Evolutionary conservation across 1,284 basidiomycete genomes (phyloP).

Genomic region (Trametes hirsuta): DNA sequence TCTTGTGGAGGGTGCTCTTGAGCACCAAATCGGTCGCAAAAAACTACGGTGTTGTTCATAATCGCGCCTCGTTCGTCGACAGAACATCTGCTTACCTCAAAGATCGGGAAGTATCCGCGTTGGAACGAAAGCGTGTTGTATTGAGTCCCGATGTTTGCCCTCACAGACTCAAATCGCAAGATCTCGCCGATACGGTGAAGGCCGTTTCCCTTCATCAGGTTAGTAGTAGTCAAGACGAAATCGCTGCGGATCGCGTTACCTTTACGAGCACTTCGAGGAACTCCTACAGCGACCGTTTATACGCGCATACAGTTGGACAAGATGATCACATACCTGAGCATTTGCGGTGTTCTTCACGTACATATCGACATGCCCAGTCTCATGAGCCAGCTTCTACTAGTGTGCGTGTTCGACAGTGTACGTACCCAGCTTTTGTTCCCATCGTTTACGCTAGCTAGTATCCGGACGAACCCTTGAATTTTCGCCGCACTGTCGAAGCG

Average conservation of each 20-base stretch:
- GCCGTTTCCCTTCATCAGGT: constrained; percentile 48
- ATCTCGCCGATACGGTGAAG: constrained; percentile 54
- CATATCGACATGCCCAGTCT: not conserved
- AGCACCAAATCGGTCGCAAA: constrained; percentile 65
- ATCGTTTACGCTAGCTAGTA: constrained; percentile 51
- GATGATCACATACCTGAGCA: constrained; percentile 48
- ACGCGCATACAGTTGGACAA: not conserved
- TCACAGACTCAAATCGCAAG: constrained; percentile 51
- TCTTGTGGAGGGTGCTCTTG: constrained; percentile 57
- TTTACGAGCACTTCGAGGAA: constrained; percentile 48
- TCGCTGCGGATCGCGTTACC: constrained; percentile 31
- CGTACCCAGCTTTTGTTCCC: constrained; percentile 57
- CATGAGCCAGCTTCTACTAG: not conserved
- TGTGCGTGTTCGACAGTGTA: not conserved
- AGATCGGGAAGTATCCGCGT: constrained; percentile 55
- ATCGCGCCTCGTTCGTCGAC: not conserved
- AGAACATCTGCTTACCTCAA: constrained; percentile 48
- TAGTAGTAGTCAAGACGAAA: not conserved
- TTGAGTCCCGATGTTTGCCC: constrained; percentile 38
- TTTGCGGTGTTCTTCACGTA: constrained; percentile 49
- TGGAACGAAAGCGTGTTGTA: constrained; percentile 59
- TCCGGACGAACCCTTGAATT: constrained; percentile 51
- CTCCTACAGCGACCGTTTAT: constrained; percentile 33
- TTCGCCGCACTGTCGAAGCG: constrained; percentile 44
- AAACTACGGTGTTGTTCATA: constrained; percentile 44